Conservation (phyloP, 2,329 filamentous ascomycete species). For the Venturiaceae sp. region DNA sequence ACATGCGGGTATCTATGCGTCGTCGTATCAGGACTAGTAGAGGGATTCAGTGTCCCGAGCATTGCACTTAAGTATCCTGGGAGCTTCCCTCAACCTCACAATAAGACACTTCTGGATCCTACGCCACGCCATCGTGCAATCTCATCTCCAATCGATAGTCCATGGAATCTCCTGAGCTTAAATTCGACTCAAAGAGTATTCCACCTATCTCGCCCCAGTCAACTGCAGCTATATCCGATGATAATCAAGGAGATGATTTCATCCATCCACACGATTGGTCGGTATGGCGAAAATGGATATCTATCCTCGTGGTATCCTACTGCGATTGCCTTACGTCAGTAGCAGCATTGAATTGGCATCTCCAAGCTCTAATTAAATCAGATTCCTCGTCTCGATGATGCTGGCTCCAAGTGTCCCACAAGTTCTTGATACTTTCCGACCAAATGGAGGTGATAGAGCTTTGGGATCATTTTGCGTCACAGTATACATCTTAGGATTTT, state of each 20-base stretch:
- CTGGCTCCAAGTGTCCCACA: conserved; percentile 20
- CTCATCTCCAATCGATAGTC: too few relatives aligned
- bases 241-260: too few relatives aligned
- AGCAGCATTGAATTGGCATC: not conserved
- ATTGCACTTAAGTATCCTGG: too few relatives aligned
- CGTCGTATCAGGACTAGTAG: too few relatives aligned
- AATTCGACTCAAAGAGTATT: too few relatives aligned
- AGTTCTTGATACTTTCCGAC: conserved; percentile 15
- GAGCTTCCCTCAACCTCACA: too few relatives aligned
- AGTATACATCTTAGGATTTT: conserved; percentile 27
- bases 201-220: not conserved
- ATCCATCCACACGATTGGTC: not conserved
- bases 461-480: conserved; percentile 27
- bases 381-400: conserved; percentile 26
- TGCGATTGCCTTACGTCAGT: not conserved
- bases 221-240: not conserved
- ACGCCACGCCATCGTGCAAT: too few relatives aligned
- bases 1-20: too few relatives aligned
- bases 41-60: too few relatives aligned
- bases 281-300: not conserved
- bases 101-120: too few relatives aligned
- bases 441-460: conserved; percentile 13
- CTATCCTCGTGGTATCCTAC: not conserved
- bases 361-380: too few relatives aligned
- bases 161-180: too few relatives aligned